Percentiles rank a stretch among this genome's conserved stretches.
Conservation (phyloP, 768 basidiomycete species). For the Naganishia friedmannii region DNA sequence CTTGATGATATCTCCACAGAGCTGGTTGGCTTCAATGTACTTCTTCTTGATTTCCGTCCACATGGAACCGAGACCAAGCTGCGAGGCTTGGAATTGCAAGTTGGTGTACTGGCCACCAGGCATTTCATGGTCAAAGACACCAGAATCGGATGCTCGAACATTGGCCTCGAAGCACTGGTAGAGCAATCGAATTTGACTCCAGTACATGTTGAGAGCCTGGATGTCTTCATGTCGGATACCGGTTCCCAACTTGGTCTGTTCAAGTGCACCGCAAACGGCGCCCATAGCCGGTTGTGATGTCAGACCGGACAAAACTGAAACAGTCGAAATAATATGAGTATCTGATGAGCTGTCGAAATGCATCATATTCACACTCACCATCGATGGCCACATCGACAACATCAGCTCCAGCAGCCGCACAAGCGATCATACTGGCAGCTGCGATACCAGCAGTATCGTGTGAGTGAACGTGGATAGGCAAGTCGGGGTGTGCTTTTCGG, state of each 20-base stretch:
- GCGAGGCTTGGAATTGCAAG: conserved; percentile 63
- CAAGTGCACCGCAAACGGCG: conserved; percentile 87
- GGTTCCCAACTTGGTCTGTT: conserved; percentile 88
- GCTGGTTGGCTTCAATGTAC: conserved; percentile 94
- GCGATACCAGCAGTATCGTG: conserved; percentile 99
- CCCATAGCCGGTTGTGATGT: conserved; percentile 99
- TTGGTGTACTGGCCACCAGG: conserved; percentile 71
- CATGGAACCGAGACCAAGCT: conserved; percentile 92
- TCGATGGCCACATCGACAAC: conserved; percentile 98
- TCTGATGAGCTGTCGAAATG: conserved; percentile 12
- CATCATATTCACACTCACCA: conserved; percentile 62
- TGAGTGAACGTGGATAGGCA: conserved; percentile 98
- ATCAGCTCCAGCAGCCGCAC: conserved; percentile 94
- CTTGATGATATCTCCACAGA: conserved; percentile 99
- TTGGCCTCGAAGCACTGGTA: conserved; percentile 98
- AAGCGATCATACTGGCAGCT: conserved; percentile 93
- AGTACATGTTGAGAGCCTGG: conserved; percentile 94
- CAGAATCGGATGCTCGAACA: conserved; percentile 92
- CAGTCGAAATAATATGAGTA: conserved; percentile 45
- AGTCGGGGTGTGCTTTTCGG: conserved; percentile 90
- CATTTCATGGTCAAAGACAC: conserved; percentile 99
- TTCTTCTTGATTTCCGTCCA: conserved; percentile 97
- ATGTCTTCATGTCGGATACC: conserved; percentile 97
- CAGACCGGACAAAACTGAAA: conserved; percentile 83
- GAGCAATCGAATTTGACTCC: conserved; percentile 92